Evolutionary conservation across 2,329 filamentous ascomycete genomes (phyloP), one percentile per base, ranked within the genome.

Genomic region (Sporothrix brunneoviolacea): DNA sequence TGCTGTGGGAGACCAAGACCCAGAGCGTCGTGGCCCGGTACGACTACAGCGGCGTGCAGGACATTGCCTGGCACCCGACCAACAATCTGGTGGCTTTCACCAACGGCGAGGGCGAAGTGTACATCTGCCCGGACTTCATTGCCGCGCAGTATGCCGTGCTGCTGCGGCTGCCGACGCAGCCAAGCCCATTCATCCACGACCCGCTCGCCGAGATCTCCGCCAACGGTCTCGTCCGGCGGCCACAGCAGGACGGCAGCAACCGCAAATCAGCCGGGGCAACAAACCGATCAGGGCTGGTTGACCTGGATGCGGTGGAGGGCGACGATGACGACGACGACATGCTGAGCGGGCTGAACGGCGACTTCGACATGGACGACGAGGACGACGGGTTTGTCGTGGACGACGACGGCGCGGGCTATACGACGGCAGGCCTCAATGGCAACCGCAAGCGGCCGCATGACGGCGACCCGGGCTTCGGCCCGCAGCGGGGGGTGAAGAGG

Each of bases 391-490:
- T 97, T 64, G 88, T 98, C 2, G 83, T 90, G 5, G 93, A 98
- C 60, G 93, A 98, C 56, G 93, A 98, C 62, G 91, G 91, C 10
- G 91, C 90, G 30, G 93, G 91, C 37, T 97, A 97, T 66, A 79
- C 83, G 1, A 22, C 16, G 24, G 18, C 22, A 4, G 33, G 33
- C 15, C 70, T 84, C 36, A 80, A 74, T 32, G 64, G 62, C 10
- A 68, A 70, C 28, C 69, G 69, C 41, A 82, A 82, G 60, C 71
- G 78, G 27, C 60, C 68, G 18, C 74, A 51, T 19, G 49, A 54
- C 27, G 74, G 43, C 42, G 52, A 48, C 37, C 70, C 83, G 16
- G 86, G 83, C 55, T 68, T 67, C 40, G 70, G 64, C 2, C 69
- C 39, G 6, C 41, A 69, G 8, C 68, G 68, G 21, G 57, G 69